Evolutionary conservation across 139 green algal species (phyloP).

Genomic region (Raphidocelis subcapitata): DNA sequence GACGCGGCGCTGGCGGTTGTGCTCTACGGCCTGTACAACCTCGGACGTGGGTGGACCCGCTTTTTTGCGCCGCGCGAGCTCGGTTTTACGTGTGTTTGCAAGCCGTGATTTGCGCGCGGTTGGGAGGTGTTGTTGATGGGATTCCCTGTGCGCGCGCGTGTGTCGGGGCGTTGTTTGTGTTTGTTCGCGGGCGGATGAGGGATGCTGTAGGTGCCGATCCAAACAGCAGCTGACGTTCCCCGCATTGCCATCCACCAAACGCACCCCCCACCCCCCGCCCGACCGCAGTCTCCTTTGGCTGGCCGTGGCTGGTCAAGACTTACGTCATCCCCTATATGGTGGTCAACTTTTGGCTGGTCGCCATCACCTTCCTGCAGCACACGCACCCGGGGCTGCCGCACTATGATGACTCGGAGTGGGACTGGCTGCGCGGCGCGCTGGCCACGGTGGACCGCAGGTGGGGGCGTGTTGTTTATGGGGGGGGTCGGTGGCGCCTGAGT

Average conservation of each 20-base stretch:
- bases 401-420: slow-evolving; percentile 81
- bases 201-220: too few species aligned
- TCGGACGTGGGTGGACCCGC: slow-evolving; percentile 18
- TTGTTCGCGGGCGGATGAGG: too few species aligned
- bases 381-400: slow-evolving; percentile 84
- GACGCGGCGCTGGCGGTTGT: slow-evolving; percentile 60
- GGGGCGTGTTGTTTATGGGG: neutral
- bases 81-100: too few species aligned
- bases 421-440: slow-evolving; percentile 89
- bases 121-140: too few species aligned
- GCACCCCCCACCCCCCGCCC: neutral
- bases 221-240: neutral
- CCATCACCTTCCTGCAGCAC: slow-evolving; percentile 89
- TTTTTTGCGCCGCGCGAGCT: too few species aligned
- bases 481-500: neutral
- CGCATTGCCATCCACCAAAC: neutral
- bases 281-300: slow-evolving; percentile 45
- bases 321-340: slow-evolving; percentile 86
- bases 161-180: too few species aligned
- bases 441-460: slow-evolving; percentile 76
- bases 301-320: slow-evolving; percentile 66
- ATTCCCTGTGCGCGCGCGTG: too few species aligned
- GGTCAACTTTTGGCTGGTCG: slow-evolving; percentile 86
- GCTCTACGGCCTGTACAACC: slow-evolving; percentile 41
- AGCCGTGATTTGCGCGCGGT: too few species aligned